Evolutionary conservation across 345 rosid species (phyloP).

Genomic region (Aethionema arabicum): DNA sequence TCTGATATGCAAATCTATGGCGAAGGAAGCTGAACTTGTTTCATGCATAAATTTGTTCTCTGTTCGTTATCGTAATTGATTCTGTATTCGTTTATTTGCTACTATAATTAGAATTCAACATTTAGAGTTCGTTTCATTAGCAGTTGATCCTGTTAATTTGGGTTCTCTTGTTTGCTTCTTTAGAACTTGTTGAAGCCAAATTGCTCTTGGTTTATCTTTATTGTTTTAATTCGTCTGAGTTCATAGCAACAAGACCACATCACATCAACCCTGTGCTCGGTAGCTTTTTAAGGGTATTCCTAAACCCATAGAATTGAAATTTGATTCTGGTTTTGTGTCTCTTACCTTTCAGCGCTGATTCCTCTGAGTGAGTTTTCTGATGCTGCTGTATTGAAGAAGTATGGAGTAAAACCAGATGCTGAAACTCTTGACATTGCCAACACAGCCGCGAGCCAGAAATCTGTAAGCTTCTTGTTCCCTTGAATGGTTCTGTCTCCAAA

Average conservation of each 20-base stretch:
- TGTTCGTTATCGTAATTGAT: not conserved
- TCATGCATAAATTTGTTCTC: conserved; percentile 19
- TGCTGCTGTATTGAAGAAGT: conserved; percentile 62
- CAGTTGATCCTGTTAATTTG: not conserved
- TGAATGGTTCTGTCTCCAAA: not conserved
- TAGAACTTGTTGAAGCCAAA: conserved; percentile 9
- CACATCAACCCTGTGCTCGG: no score
- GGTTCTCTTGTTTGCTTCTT: not conserved
- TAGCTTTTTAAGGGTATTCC: no score
- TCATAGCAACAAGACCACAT: no score
- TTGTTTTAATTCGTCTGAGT: not conserved
- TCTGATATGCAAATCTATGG: not conserved
- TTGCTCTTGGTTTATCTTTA: not conserved
- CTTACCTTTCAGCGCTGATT: conserved; percentile 55
- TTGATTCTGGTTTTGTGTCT: conserved; percentile 19
- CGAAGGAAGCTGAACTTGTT: not conserved
- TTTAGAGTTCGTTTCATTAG: not conserved
- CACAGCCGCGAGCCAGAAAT: conserved; percentile 56
- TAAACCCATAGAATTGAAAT: not conserved
- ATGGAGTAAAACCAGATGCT: conserved; percentile 63
- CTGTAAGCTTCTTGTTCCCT: conserved; percentile 35
- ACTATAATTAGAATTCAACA: not conserved
- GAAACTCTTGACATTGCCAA: conserved; percentile 66
- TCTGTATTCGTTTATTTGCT: not conserved
- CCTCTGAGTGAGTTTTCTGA: conserved; percentile 65